Evolutionary conservation across 306 rosid species (phyloP), one percentile per base, ranked within the genome.

Genomic region (Vigna unguiculata): DNA sequence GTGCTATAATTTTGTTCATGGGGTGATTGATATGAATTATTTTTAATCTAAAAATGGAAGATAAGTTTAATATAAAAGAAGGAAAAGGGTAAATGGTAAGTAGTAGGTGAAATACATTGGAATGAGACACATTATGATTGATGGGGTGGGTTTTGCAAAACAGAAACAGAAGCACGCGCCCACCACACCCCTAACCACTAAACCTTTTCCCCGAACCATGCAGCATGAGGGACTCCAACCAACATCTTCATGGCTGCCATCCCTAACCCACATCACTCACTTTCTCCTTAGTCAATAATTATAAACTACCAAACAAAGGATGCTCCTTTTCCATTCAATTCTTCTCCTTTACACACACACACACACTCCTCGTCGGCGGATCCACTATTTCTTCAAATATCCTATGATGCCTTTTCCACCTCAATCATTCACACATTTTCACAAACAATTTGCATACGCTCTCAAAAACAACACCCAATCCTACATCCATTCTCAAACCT

Each of bases 161-260:
- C 32, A 78, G 22, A 71, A 76, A 57, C 85, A 82, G 4, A 74
- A 53, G 45, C 83, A 83, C 86, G 73, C 80, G 41, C 41, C 70
- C 78, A 69, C 81, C 81, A 74, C 81, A 40, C 83, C 77, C 72
- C n/a, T 66, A 48, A 66, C 20, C 80, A 72, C 80, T 66, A 58
- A 65, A 41, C 40, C 34, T 77, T 66, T 72, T 34, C 77, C 69
- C 38, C 49, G 40, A 38, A 46, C 72, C 86, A 74, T 68, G 83
- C 83, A 74, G 63, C 80, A 83, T 78, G 86, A 83, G 80, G 83
- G 83, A 41, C 73, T 59, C 80, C 69, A 51, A 67, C 70, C 83
- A 78, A 83, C 83, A 79, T 70, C 22, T 74, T 79, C 81, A 74
- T 74, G 86, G 78, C 65, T 66, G 46, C 86, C 86, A 83, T 83